A percentile compares a stretch with the other conserved stretches of the same genome.
These are phyloP conservation scores for Fagus sylvatica DNA, from an alignment of 306 rosid genomes.

Conservation along the genomic window DNA sequence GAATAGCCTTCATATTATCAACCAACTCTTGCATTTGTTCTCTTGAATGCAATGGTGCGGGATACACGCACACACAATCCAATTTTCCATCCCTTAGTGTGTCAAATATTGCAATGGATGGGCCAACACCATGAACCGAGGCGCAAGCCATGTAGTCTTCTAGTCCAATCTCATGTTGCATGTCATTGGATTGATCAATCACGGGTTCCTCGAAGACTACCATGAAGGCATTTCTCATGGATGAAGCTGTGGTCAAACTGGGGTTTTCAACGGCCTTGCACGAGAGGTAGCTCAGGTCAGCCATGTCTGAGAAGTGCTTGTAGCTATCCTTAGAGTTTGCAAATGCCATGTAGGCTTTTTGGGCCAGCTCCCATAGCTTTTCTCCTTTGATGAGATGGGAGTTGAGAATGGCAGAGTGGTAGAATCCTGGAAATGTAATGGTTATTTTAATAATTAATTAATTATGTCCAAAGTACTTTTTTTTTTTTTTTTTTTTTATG, in stretches of 20 bases:
- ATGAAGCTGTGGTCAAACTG: constrained; percentile 45
- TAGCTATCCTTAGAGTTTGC: constrained; percentile 37
- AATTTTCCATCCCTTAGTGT: constrained; percentile 46
- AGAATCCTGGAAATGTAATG: constrained; percentile 41
- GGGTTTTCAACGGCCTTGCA: constrained; percentile 63
- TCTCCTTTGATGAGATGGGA: constrained; percentile 57
- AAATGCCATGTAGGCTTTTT: constrained; percentile 38
- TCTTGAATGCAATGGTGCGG: constrained; percentile 60
- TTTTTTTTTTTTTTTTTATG: too few relatives aligned
- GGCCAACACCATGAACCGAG: constrained; percentile 65
- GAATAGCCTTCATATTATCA: constrained; percentile 45
- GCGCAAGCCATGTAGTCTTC: constrained; percentile 70
- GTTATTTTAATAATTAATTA: not conserved
- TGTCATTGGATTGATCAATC: constrained; percentile 29
- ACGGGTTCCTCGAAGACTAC: constrained; percentile 65
- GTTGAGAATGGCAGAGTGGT: constrained; percentile 62
- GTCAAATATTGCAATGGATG: constrained; percentile 63
- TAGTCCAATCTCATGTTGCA: constrained; percentile 32
- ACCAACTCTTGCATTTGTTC: constrained; percentile 51
- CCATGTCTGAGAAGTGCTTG: constrained; percentile 66
- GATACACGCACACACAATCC: constrained; percentile 64
- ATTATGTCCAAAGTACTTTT: not conserved
- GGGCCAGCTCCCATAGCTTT: constrained; percentile 58
- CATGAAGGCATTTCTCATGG: constrained; percentile 48
- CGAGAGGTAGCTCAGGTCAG: constrained; percentile 56